These are phyloP conservation scores for Candida manassasensis DNA, from an alignment of 805 yeast genomes.

Conservation along the genomic window DNA sequence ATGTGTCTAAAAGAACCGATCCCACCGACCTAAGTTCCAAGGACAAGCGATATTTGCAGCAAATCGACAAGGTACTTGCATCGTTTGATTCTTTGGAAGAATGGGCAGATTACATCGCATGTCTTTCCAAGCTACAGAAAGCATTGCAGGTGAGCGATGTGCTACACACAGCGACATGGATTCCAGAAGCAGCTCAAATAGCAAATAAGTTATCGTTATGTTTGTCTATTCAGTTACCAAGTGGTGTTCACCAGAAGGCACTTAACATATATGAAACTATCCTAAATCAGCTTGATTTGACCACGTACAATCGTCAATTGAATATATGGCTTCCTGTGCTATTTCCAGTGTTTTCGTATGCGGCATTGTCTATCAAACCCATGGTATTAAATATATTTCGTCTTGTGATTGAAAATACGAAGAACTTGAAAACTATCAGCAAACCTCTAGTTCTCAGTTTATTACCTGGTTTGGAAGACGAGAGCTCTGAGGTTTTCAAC, in stretches of 20 bases:
- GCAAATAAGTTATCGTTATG: slow-evolving; percentile 75
- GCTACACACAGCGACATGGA: slow-evolving; percentile 29
- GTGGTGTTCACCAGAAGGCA: slow-evolving; percentile 93
- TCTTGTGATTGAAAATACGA: slow-evolving; percentile 34
- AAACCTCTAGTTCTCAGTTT: slow-evolving; percentile 71
- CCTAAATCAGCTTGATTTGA: slow-evolving; percentile 58
- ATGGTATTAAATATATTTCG: slow-evolving; percentile 61
- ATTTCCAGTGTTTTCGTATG: slow-evolving; percentile 83
- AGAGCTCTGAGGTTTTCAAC: slow-evolving; percentile 75
- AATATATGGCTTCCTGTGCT: slow-evolving; percentile 87
- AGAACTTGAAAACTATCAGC: slow-evolving; percentile 48
- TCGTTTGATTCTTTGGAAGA: slow-evolving; percentile 81
- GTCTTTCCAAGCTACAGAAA: slow-evolving; percentile 72
- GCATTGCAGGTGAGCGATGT: slow-evolving; percentile 44
- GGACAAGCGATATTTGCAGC: slow-evolving; percentile 64
- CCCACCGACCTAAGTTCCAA: slow-evolving; percentile 6
- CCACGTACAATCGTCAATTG: slow-evolving; percentile 51
- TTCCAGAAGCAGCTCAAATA: slow-evolving; percentile 66
- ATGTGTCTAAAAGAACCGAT: slow-evolving; percentile 1
- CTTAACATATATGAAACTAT: slow-evolving; percentile 70
- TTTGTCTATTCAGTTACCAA: slow-evolving; percentile 74
- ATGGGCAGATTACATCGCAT: slow-evolving; percentile 98
- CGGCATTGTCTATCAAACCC: slow-evolving; percentile 85
- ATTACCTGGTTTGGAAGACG: slow-evolving; percentile 89
- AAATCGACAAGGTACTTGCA: slow-evolving; percentile 66